These are phyloP conservation scores for Cutaneotrichosporon sp. DNA, from an alignment of 1,284 basidiomycete species.

Conservation along the genomic window DNA sequence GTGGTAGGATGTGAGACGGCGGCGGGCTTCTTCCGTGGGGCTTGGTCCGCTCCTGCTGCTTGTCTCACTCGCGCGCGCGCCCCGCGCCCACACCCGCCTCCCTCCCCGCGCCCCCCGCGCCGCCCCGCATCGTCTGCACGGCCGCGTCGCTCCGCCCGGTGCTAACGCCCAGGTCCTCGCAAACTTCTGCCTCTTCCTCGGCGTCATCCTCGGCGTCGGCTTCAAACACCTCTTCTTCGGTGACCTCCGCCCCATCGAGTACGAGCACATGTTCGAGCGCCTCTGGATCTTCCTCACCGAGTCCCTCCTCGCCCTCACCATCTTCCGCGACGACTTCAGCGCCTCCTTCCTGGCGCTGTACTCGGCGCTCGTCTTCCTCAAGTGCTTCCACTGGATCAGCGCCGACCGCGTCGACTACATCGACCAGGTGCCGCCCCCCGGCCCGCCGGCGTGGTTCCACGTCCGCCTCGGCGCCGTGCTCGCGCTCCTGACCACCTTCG, in stretches of 20 bases:
- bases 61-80: no score
- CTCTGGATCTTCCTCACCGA: conserved; percentile 98
- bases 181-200: conserved; percentile 82
- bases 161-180: conserved; percentile 71
- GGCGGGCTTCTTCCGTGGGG: no score
- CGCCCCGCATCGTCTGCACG: no score
- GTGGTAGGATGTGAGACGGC: no score
- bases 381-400: conserved; percentile 97
- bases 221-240: conserved; percentile 93
- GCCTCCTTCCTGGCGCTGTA: conserved; percentile 92
- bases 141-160: neutral
- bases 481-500: conserved; percentile 38
- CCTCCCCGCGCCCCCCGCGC: neutral
- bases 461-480: conserved; percentile 66
- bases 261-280: conserved; percentile 93
- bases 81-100: no score
- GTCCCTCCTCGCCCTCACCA: conserved; percentile 91
- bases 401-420: conserved; percentile 96
- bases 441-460: conserved; percentile 79
- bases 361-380: conserved; percentile 86
- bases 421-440: conserved; percentile 90
- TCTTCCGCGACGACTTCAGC: conserved; percentile 90
- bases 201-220: conserved; percentile 72
- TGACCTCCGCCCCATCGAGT: conserved; percentile 78
- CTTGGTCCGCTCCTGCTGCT: no score